A percentile compares a stretch with the other conserved stretches of the same genome.
These are phyloP conservation scores for Oldenlandia corymbosa DNA, from an alignment of 257 asterid species.

Conservation along the genomic window DNA sequence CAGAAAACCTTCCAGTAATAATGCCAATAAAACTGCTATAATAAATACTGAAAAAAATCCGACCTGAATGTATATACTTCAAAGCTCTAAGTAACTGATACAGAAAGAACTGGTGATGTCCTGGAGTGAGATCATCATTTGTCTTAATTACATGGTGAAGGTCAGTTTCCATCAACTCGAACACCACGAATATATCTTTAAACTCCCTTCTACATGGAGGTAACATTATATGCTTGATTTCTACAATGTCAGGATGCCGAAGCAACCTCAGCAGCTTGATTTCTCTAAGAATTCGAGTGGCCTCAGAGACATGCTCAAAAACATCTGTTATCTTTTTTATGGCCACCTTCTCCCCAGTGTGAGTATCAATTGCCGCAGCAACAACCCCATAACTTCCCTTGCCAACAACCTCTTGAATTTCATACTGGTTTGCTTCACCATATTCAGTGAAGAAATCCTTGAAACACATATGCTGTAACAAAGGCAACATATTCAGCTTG, in stretches of 20 bases:
- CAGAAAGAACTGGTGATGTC: conserved; percentile 91
- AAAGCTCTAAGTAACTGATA: conserved; percentile 95
- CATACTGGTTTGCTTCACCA: conserved; percentile 82
- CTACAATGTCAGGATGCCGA: conserved; percentile 91
- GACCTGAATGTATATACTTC: conserved; percentile 88
- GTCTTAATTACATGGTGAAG: conserved; percentile 91
- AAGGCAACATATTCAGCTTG: conserved; percentile 8
- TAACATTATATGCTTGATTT: conserved; percentile 87
- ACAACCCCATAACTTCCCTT: conserved; percentile 98
- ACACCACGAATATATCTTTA: conserved; percentile 90
- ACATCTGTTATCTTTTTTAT: conserved; percentile 82
- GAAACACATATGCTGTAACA: conserved; percentile 62
- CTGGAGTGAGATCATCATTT: conserved; percentile 88
- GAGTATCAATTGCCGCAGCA: conserved; percentile 94
- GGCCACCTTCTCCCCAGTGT: conserved; percentile 94
- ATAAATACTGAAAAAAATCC: conserved; percentile 11
- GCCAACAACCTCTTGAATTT: conserved; percentile 94
- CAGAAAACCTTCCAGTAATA: conserved; percentile 6
- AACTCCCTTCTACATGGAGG: conserved; percentile 95
- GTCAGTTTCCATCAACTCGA: conserved; percentile 98
- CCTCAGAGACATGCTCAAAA: conserved; percentile 95
- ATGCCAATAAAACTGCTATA: neutral
- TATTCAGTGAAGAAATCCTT: conserved; percentile 89
- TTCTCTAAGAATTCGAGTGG: conserved; percentile 92
- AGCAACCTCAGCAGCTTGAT: conserved; percentile 89